Evolutionary conservation across 306 rosid species (phyloP).

Genomic region (Malus sieversii): DNA sequence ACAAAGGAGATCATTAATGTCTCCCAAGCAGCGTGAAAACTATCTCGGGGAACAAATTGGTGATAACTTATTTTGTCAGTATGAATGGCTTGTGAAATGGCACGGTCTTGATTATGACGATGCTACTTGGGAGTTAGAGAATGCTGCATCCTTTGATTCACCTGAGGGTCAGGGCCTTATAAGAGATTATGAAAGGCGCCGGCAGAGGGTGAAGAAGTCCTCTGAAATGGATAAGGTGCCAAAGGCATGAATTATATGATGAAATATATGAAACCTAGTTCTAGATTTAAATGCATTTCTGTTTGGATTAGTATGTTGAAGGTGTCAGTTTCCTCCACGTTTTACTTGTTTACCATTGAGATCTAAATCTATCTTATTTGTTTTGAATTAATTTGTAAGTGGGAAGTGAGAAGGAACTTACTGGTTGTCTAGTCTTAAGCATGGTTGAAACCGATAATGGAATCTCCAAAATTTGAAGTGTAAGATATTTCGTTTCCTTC

Average conservation of each 20-base stretch:
- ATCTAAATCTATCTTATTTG: neutral
- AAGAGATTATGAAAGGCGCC: conserved; percentile 41
- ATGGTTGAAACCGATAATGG: neutral
- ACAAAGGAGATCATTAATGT: conserved; percentile 35
- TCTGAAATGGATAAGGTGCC: conserved; percentile 35
- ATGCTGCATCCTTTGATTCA: conserved; percentile 37
- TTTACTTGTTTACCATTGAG: neutral
- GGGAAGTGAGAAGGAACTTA: neutral
- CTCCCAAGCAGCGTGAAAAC: conserved; percentile 24
- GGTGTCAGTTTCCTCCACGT: neutral
- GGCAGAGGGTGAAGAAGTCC: conserved; percentile 23
- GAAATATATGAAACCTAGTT: neutral
- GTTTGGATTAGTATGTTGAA: neutral
- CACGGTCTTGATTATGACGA: conserved; percentile 51
- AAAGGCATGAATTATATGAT: neutral
- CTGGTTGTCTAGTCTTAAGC: neutral
- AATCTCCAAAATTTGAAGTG: neutral
- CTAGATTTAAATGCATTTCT: neutral
- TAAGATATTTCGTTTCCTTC: neutral
- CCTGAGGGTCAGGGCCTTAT: conserved; percentile 41
- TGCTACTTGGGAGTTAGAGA: conserved; percentile 69
- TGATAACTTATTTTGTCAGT: conserved; percentile 21
- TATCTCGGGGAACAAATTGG: conserved; percentile 20
- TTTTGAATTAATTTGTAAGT: neutral
- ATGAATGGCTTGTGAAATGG: conserved; percentile 79